Evolutionary conservation across 2,329 filamentous ascomycete genomes (phyloP), one percentile per base, ranked within the genome.

Genomic region (Dothideomycetidae sp.): DNA sequence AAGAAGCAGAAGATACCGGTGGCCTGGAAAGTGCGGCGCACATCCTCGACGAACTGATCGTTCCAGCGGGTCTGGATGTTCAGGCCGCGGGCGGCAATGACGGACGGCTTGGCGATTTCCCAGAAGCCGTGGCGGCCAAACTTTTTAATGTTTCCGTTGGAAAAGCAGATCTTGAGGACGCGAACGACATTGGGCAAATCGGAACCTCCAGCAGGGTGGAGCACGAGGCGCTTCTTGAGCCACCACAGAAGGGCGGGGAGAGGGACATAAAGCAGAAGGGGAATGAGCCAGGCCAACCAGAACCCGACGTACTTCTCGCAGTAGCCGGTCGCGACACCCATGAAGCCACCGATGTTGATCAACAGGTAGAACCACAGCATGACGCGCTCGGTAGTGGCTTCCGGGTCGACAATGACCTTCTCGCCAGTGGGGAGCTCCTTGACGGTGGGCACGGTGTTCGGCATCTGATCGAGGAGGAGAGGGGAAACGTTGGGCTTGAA

Each of bases 291-390:
- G 1, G 73, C 76, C 2, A 67, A 66, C 67, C 76, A 69, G 55
- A 78, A 83, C 5, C 73, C 75, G 39, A 75, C 55, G 47, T 75
- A 67, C 42, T 69, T 62, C 53, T 84, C 80, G 58, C 80, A 67
- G 50, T 73, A 75, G 1, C 72, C 71, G 1, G 75, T 82, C 3
- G 71, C 74, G 46, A 83, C 66, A 36, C 71, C 63, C 1, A 72
- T 78, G 15, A 85, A 65, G 1, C 74, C 71, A 9, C 78, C 80
- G n/a, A 83, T 48, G 55, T 84, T 83, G 38, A 83, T 81, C 55
- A 73, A 74, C 51, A 68, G 54, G 57, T 82, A 82, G 60, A 81
- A 82, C 49, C 79, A 68, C 69, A 64, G 58, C 54, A 63, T 63
- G 39, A 64, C 62, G 4, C 62, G 51, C 44, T 63, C 55, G 29